phyloP scores from a whole-genome alignment of 2,329 filamentous ascomycete species.

The Reticulascus tulasneorum region DNA sequence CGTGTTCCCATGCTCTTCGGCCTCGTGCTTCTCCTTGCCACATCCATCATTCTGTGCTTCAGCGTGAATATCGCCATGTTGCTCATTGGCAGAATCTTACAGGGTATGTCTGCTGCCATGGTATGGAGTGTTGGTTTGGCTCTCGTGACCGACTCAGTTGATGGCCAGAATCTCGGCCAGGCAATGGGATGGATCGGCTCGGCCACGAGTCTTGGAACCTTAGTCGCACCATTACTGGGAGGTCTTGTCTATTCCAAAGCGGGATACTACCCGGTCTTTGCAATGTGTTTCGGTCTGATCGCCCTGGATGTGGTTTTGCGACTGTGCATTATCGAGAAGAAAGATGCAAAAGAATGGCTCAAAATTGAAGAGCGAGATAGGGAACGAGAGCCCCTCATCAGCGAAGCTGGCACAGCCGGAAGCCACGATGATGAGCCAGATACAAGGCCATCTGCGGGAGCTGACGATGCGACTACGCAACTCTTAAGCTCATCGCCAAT shows the following conservation, averaged over 20 bases:
- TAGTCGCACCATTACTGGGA: slow-evolving; percentile 28
- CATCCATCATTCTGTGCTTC: slow-evolving; percentile 27
- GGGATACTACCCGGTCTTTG: slow-evolving; percentile 30
- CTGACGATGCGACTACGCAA: slow-evolving; percentile 3
- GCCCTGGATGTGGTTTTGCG: slow-evolving; percentile 27
- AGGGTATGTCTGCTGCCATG: slow-evolving; percentile 27
- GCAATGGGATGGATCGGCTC: slow-evolving; percentile 31
- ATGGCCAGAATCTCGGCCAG: slow-evolving; percentile 24
- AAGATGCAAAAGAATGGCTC: slow-evolving; percentile 25
- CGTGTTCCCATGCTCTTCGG: slow-evolving; percentile 28
- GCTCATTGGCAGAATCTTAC: slow-evolving; percentile 26
- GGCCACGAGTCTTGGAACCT: slow-evolving; percentile 26
- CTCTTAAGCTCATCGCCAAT: not conserved
- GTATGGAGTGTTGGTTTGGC: slow-evolving; percentile 33
- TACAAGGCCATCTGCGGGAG: too few species aligned
- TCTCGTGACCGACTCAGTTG: slow-evolving; percentile 29
- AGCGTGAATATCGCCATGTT: slow-evolving; percentile 24
- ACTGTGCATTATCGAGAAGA: slow-evolving; percentile 27
- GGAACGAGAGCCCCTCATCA: slow-evolving; percentile 25
- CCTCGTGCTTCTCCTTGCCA: slow-evolving; percentile 22
- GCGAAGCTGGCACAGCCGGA: slow-evolving; percentile 23
- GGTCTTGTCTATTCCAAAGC: slow-evolving; percentile 27
- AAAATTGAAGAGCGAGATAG: too few species aligned
- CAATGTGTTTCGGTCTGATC: slow-evolving; percentile 31
- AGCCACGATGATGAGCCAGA: too few species aligned